Conservation (phyloP, 1,284 basidiomycete genomes). For the Cryptococcus sp. region DNA sequence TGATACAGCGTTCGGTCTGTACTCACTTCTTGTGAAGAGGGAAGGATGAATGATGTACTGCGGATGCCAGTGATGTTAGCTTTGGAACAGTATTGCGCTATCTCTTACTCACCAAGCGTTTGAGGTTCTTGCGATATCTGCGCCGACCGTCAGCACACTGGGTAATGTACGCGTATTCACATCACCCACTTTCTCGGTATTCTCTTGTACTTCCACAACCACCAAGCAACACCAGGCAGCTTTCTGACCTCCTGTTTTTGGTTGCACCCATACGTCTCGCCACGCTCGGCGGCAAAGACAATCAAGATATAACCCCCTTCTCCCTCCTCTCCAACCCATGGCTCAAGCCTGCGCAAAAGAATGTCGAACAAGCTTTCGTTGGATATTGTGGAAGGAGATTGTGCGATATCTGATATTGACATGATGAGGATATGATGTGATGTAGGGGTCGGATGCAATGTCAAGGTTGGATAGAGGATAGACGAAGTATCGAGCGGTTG, state of each 20-base stretch:
- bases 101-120: conserved; percentile 31
- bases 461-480: conserved; percentile 27
- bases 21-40: conserved; percentile 36
- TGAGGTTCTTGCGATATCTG: conserved; percentile 47
- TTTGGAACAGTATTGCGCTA: not conserved
- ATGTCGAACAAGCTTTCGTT: conserved; percentile 36
- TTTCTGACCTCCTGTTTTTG: conserved; percentile 18
- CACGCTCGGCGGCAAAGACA: conserved; percentile 35
- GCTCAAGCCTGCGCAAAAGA: conserved; percentile 32
- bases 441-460: conserved; percentile 16
- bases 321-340: conserved; percentile 42
- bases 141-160: not conserved
- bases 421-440: conserved; percentile 32
- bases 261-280: not conserved
- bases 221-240: conserved; percentile 40
- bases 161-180: too few relatives aligned
- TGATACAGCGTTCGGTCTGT: not conserved
- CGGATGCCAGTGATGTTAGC: not conserved
- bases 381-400: conserved; percentile 18
- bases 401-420: conserved; percentile 26
- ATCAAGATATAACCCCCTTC: conserved; percentile 41
- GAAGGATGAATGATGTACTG: conserved; percentile 48
- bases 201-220: conserved; percentile 40
- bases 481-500: conserved; percentile 20
- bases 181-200: conserved; percentile 38